Percentiles rank a stretch among this genome's conserved stretches.
Evolutionary conservation across 441 rosid species (phyloP).

Genomic region (Bocquillonia castaneifolia): DNA sequence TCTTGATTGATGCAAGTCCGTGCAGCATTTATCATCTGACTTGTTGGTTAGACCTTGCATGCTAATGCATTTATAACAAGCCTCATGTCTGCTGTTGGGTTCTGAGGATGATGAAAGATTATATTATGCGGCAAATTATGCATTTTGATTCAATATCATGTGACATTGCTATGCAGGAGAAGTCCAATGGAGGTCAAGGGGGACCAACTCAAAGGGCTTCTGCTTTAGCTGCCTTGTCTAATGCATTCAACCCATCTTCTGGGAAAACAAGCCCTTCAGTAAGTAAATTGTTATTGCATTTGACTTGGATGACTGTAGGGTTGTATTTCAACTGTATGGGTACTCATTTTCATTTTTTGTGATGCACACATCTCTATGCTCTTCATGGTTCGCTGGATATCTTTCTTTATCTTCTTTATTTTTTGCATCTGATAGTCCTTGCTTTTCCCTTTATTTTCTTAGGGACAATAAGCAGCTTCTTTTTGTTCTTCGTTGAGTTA

Average conservation of each 20-base stretch:
- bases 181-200: conserved; percentile 70
- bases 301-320: neutral
- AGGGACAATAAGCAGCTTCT: neutral
- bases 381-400: neutral
- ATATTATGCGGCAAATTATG: neutral
- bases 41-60: neutral
- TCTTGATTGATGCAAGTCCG: neutral
- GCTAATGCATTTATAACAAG: neutral
- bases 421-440: neutral
- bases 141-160: neutral
- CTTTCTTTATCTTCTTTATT: neutral
- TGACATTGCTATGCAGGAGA: conserved; percentile 48
- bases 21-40: neutral
- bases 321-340: neutral
- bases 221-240: conserved; percentile 90
- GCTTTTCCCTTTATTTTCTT: neutral
- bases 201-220: conserved; percentile 98
- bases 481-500: neutral
- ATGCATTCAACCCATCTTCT: conserved; percentile 79
- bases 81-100: neutral
- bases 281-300: conserved; percentile 24
- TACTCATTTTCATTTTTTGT: neutral
- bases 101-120: neutral
- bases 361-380: neutral
- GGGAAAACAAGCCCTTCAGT: conserved; percentile 44